Conservation (phyloP, 441 rosid species). For the Pelargonium myrrhifolium region DNA sequence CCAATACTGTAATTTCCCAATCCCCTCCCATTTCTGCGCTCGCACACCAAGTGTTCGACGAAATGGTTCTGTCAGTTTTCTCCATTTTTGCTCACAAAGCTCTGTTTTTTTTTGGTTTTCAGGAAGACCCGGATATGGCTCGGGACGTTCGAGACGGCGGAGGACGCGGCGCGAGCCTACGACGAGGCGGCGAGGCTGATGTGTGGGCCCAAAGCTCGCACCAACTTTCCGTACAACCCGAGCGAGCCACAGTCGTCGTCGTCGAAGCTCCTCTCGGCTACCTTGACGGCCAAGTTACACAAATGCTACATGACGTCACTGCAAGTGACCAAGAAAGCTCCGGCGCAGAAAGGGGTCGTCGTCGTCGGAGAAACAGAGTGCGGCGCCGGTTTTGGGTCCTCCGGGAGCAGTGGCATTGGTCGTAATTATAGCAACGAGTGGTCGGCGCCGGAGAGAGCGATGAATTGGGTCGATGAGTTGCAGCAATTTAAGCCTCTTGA, state of each 20-base stretch:
- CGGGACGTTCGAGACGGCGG: conserved; percentile 96
- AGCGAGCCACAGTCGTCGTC: conserved; percentile 56
- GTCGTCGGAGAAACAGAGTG: neutral
- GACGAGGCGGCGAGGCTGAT: conserved; percentile 95
- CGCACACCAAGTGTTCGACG: neutral
- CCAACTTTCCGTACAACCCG: conserved; percentile 85
- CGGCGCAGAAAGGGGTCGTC: neutral
- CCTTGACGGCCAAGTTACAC: conserved; percentile 81
- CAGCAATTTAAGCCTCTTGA: conserved; percentile 53
- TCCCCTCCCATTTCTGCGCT: neutral
- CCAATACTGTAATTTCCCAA: conserved; percentile 59
- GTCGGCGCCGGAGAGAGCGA: neutral
- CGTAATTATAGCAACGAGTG: conserved; percentile 1
- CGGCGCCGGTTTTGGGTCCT: neutral
- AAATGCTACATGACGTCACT: conserved; percentile 87
- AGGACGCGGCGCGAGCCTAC: conserved; percentile 88
- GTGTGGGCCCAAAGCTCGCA: conserved; percentile 88
- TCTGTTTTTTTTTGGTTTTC: conserved; percentile 13
- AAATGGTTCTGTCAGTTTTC: neutral
- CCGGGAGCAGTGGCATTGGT: conserved; percentile 5
- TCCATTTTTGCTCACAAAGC: neutral
- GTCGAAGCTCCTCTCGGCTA: conserved; percentile 83
- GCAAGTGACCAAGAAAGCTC: conserved; percentile 50
- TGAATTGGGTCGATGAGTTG: conserved; percentile 18
- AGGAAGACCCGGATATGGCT: conserved; percentile 97